phyloP scores from a whole-genome alignment of 2,329 filamentous ascomycete genomes.

The Cordyceps javanica region DNA sequence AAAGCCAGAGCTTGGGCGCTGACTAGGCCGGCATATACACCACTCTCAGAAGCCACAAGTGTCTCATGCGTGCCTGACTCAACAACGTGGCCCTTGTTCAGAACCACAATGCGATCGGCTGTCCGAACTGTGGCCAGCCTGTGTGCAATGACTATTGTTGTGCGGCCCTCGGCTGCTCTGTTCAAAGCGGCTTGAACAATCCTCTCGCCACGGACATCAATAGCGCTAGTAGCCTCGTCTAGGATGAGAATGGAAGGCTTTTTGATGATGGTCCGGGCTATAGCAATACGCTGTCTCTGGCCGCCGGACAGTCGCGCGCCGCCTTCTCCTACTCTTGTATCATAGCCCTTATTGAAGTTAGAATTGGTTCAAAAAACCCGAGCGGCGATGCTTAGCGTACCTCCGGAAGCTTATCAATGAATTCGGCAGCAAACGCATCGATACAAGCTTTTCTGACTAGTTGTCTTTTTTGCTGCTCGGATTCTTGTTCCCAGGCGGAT shows the following conservation, averaged over 20 bases:
- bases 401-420: slow-evolving; percentile 57
- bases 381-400: slow-evolving; percentile 21
- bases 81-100: slow-evolving; percentile 63
- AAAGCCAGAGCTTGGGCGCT: slow-evolving; percentile 54
- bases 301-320: slow-evolving; percentile 76
- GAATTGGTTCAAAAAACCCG: slow-evolving; percentile 12
- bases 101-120: slow-evolving; percentile 72
- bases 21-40: slow-evolving; percentile 65
- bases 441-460: slow-evolving; percentile 58
- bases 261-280: slow-evolving; percentile 61
- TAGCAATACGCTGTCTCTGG: slow-evolving; percentile 66
- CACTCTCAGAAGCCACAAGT: slow-evolving; percentile 53
- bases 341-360: slow-evolving; percentile 49
- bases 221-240: slow-evolving; percentile 72
- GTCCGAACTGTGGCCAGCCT: slow-evolving; percentile 68
- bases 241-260: slow-evolving; percentile 66
- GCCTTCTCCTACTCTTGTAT: slow-evolving; percentile 68
- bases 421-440: slow-evolving; percentile 64
- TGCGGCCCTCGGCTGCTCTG: slow-evolving; percentile 54
- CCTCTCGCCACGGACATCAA: slow-evolving; percentile 48
- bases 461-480: slow-evolving; percentile 48
- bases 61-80: slow-evolving; percentile 72
- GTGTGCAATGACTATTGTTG: slow-evolving; percentile 70
- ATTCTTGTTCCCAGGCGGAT: slow-evolving; percentile 43
- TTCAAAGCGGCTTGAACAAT: slow-evolving; percentile 58